A percentile compares a stretch with the other conserved stretches of the same genome.
Evolutionary conservation across 352 stramenopile genomes (phyloP).

Genomic region (Phytopythium aichiense): DNA sequence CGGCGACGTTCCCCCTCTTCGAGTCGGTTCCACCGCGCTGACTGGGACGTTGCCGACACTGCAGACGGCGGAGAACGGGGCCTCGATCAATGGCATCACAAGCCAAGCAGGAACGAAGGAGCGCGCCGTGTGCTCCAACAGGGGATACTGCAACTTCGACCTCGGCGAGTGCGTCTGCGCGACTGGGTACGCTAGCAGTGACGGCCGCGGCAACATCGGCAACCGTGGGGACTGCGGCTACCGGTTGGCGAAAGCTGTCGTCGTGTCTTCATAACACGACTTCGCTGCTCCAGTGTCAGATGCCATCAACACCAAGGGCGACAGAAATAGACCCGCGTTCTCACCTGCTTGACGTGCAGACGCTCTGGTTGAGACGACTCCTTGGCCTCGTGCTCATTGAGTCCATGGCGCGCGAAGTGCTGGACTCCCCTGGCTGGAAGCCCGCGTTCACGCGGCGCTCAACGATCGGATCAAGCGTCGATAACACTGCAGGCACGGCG

Average conservation of each 20-base stretch:
- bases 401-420: background rate
- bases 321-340: slow-evolving; percentile 1
- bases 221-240: slow-evolving; percentile 64
- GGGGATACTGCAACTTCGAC: slow-evolving; percentile 77
- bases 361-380: background rate
- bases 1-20: slow-evolving; percentile 42
- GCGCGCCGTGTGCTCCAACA: slow-evolving; percentile 82
- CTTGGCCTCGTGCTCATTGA: background rate
- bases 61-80: slow-evolving; percentile 34
- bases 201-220: slow-evolving; percentile 53
- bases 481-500: background rate
- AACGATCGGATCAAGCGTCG: background rate
- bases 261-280: background rate
- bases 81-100: slow-evolving; percentile 23
- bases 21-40: slow-evolving; percentile 31
- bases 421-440: background rate
- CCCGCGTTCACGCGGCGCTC: background rate
- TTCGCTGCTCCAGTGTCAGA: background rate
- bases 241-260: slow-evolving; percentile 7
- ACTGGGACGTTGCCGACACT: slow-evolving; percentile 15
- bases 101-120: slow-evolving; percentile 87
- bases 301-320: background rate
- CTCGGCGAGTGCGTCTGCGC: slow-evolving; percentile 47
- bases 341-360: background rate
- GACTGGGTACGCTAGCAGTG: slow-evolving; percentile 48